Evolutionary conservation across 1,139 yeast genomes (phyloP).

Genomic region (Ogataea hybrid): DNA sequence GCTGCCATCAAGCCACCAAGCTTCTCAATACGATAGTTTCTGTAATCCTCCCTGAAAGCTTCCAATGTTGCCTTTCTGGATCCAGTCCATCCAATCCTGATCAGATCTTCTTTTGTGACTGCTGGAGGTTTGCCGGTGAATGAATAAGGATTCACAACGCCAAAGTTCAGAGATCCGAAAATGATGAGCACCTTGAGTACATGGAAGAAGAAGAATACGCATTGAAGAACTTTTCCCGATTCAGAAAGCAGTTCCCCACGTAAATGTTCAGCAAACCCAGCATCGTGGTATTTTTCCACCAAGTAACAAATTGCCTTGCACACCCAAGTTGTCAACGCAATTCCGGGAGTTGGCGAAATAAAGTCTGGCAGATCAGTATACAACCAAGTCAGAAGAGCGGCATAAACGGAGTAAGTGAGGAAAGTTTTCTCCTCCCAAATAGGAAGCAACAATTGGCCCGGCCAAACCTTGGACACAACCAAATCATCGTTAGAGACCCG

Average conservation of each 20-base stretch:
- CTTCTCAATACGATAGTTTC: conserved; percentile 60
- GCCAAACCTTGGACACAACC: conserved; percentile 68
- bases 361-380: conserved; percentile 91
- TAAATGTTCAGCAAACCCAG: conserved; percentile 43
- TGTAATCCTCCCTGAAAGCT: conserved; percentile 70
- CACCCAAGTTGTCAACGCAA: conserved; percentile 70
- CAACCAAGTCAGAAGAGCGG: conserved; percentile 65
- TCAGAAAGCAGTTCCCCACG: conserved; percentile 41
- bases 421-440: conserved; percentile 62
- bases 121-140: conserved; percentile 33
- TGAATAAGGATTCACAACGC: conserved; percentile 73
- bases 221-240: conserved; percentile 51
- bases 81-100: conserved; percentile 89
- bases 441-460: conserved; percentile 88
- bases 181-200: conserved; percentile 56
- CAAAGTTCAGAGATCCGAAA: conserved; percentile 59
- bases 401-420: conserved; percentile 44
- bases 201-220: conserved; percentile 71
- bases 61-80: conserved; percentile 69
- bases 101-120: conserved; percentile 50
- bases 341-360: conserved; percentile 89
- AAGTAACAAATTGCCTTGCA: conserved; percentile 38
- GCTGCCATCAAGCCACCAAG: conserved; percentile 82
- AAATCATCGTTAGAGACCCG: conserved; percentile 45
- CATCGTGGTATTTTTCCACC: conserved; percentile 36